Evolutionary conservation across 2,329 filamentous ascomycete genomes (phyloP).

Genomic region (Monilinia polystroma): DNA sequence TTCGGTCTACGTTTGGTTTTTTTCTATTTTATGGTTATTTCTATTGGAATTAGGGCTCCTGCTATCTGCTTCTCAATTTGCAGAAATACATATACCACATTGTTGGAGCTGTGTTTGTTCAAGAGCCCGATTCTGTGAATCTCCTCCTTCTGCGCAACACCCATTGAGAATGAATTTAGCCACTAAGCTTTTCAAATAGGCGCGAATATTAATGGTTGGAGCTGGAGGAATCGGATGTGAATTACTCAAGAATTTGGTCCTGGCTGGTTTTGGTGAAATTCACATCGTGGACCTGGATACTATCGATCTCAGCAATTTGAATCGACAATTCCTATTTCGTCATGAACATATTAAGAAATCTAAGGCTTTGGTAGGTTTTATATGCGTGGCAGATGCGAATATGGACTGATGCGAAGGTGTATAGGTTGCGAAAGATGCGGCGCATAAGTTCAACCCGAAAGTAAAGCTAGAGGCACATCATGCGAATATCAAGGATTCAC

Average conservation of each 20-base stretch:
- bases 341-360: constrained; percentile 98
- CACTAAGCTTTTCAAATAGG: constrained; percentile 53
- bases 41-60: not conserved
- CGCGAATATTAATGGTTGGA: constrained; percentile 88
- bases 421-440: constrained; percentile 89
- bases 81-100: not conserved
- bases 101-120: constrained; percentile 2
- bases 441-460: constrained; percentile 83
- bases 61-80: not conserved
- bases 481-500: constrained; percentile 87
- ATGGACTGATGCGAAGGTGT: constrained; percentile 24
- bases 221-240: constrained; percentile 98
- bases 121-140: constrained; percentile 18
- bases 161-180: constrained; percentile 12
- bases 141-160: not conserved
- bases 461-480: constrained; percentile 86
- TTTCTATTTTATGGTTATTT: not conserved
- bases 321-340: constrained; percentile 94
- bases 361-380: constrained; percentile 74
- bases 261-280: constrained; percentile 88
- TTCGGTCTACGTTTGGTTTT: not conserved
- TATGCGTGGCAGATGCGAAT: not conserved
- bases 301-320: constrained; percentile 96
- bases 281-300: constrained; percentile 97
- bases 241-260: constrained; percentile 91